A percentile compares a stretch with the other conserved stretches of the same genome.
Conservation (phyloP, 75 land plant species). For the Sequoia sempervirens region DNA sequence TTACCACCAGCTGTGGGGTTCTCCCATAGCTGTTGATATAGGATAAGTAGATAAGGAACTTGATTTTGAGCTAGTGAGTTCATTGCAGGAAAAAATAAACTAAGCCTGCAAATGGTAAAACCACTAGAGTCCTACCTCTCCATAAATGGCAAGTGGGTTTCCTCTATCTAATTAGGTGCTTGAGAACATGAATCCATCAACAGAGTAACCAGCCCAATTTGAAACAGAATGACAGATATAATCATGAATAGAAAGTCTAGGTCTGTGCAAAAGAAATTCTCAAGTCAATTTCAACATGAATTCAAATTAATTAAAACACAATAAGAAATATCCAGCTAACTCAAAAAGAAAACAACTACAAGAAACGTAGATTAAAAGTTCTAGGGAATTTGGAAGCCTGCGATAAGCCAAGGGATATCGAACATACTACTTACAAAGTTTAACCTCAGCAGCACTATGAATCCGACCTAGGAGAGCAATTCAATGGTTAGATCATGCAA, state of each 20-base stretch:
- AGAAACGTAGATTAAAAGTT: neutral
- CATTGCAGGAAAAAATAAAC: neutral
- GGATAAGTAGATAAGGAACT: neutral
- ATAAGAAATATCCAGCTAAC: no score
- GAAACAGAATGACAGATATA: no score
- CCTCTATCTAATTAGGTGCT: no score
- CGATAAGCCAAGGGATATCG: neutral
- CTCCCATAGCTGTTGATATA: neutral
- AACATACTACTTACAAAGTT: neutral
- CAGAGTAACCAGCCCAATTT: no score
- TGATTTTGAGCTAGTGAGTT: neutral
- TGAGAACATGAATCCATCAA: no score
- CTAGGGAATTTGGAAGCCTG: neutral
- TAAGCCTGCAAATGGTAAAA: neutral
- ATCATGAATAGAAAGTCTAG: no score
- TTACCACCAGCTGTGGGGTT: neutral
- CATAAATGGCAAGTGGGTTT: neutral
- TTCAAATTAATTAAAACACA: no score
- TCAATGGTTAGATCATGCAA: neutral
- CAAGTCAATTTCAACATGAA: no score
- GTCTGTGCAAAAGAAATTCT: no score
- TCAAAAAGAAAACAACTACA: neutral
- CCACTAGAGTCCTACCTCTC: neutral
- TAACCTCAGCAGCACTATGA: neutral
- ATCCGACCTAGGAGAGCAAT: neutral